Base-by-base conservation (phyloP, 2,329 filamentous ascomycete species). In the Fragosphaeria purpurea region DNA sequence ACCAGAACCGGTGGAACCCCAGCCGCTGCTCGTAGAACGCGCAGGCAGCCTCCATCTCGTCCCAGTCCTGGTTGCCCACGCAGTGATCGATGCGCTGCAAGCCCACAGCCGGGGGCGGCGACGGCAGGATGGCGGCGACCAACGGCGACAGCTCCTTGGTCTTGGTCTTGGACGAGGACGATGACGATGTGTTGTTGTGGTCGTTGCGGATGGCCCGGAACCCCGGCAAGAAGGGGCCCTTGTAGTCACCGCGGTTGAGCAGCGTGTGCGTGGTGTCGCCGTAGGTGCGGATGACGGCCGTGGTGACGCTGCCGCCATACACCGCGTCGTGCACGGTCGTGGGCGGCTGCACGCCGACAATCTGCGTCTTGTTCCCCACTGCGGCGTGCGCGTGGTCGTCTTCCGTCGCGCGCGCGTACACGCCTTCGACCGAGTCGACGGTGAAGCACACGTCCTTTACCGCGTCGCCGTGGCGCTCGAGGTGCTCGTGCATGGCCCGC, bases 1-100 rank as follows among this genome's bases (percentile, higher is more conserved):
- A 88, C 91, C 91, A 96, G 82, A 96, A 96, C 58, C 90, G 87
- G 73, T 95, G 89, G 79, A 96, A 96, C 50, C 85, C 85, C 33
- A 96, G 85, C 55, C 85, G 86, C 56, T 83, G 80, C 71, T 96
- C 90, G 72, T 96, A 97, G 67, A 86, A 82, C 51, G 69, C 74
- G 63, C 78, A 82, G 38, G 79, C 79, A 10, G 73, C 73, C 53
- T 73, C 72, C 80, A 97, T 95, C 67, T 90, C 83, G 67, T 89
- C 76, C 91, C 91, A 96, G 68, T 88, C 85, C 73, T 96, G 90
- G 74, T 97, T 96, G 58, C 91, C 91, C 59, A 97, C 91, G 68
- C 91, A 96, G 75, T 97, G 91, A 70, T 97, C 91, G 69, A 97
- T 89, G 58, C 81, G 81, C 55, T 78, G 76, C 50, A 95, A 77